Conservation (phyloP, 2,329 filamentous ascomycete genomes). For the Phyllosticta citriasiana region DNA sequence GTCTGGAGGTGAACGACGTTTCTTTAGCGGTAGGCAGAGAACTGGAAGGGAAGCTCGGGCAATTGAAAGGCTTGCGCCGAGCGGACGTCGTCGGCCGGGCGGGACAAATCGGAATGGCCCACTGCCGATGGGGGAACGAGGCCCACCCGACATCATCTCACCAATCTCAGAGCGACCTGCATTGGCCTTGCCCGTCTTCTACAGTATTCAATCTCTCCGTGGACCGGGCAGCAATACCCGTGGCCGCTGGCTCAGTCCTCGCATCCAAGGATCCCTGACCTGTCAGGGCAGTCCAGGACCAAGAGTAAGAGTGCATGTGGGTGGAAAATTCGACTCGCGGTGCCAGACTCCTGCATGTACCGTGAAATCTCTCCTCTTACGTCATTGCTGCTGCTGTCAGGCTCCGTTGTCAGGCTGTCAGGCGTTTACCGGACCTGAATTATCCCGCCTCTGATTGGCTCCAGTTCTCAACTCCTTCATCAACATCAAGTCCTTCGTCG, state of each 20-base stretch:
- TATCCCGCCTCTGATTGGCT: background rate
- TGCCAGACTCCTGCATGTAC: too few relatives aligned
- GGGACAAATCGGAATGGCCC: background rate
- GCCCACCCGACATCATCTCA: background rate
- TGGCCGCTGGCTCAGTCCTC: background rate
- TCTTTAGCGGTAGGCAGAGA: background rate
- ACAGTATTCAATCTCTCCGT: too few relatives aligned
- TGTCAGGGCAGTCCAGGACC: too few relatives aligned
- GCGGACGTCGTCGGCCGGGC: background rate
- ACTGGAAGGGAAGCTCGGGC: background rate
- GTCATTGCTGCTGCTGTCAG: background rate
- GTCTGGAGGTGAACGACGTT: background rate
- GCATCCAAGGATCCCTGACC: background rate
- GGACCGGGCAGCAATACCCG: too few relatives aligned
- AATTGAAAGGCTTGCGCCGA: slow-evolving; percentile 5
- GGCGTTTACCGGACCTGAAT: background rate
- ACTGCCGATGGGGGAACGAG: background rate
- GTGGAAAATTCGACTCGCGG: background rate
- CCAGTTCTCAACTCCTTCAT: background rate
- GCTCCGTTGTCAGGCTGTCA: too few relatives aligned
- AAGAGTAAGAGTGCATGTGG: background rate
- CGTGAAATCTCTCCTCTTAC: background rate
- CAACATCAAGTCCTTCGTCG: background rate
- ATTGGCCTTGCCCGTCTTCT: too few relatives aligned
- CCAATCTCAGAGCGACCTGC: background rate